Evolutionary conservation across 192 early-diverging fungal species (phyloP).

Genomic region (Coemansia guatemalensis): DNA sequence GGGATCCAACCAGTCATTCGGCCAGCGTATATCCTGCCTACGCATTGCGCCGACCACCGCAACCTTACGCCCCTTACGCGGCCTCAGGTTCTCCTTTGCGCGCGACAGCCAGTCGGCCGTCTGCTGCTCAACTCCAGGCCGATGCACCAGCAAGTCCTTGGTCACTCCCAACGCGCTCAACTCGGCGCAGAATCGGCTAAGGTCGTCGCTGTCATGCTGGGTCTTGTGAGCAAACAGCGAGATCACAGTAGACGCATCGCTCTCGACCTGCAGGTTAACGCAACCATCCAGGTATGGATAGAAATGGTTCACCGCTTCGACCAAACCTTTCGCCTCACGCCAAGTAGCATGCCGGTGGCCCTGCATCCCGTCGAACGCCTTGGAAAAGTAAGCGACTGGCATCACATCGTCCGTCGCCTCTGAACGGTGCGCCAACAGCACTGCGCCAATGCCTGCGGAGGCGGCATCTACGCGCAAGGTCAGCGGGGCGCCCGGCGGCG

Average conservation of each 20-base stretch:
- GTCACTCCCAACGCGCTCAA: constrained; percentile 1
- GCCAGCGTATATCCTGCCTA: background rate
- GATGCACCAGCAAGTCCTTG: constrained; percentile 8
- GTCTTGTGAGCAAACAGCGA: background rate
- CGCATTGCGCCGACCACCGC: background rate
- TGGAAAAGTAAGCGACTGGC: constrained; percentile 28
- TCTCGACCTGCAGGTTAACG: constrained; percentile 21
- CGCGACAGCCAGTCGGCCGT: constrained; percentile 10
- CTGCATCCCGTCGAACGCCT: constrained; percentile 24
- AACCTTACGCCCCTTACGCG: background rate
- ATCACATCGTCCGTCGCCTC: background rate
- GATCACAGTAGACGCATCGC: constrained; percentile 8
- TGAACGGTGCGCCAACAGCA: background rate
- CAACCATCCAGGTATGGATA: constrained; percentile 24
- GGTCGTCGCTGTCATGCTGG: constrained; percentile 2
- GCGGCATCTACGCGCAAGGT: constrained; percentile 12
- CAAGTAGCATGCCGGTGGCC: constrained; percentile 15
- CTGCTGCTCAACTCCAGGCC: constrained; percentile 7
- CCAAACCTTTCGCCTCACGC: constrained; percentile 17
- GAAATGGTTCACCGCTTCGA: constrained; percentile 18
- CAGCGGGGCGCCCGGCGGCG: constrained; percentile 8
- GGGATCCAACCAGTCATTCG: background rate
- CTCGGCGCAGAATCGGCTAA: background rate
- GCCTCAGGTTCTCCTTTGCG: background rate
- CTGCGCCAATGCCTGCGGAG: background rate